These are phyloP conservation scores for Simplicillium aogashimaense DNA, from an alignment of 2,329 filamentous ascomycete genomes.

Conservation along the genomic window DNA sequence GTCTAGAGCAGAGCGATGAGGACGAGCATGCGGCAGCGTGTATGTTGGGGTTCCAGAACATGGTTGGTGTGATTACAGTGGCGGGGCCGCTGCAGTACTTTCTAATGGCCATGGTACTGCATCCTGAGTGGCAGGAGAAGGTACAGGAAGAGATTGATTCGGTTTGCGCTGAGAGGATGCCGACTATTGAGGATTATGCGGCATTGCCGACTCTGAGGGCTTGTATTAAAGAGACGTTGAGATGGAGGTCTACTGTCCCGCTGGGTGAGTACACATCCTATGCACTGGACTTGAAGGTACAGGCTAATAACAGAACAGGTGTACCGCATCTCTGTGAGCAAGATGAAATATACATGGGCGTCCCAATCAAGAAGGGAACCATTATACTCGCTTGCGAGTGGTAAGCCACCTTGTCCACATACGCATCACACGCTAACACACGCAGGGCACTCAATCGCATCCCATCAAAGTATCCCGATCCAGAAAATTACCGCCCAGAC, in stretches of 20 bases:
- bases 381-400: slow-evolving; percentile 41
- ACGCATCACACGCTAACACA: not conserved
- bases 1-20: slow-evolving; percentile 28
- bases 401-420: slow-evolving; percentile 16
- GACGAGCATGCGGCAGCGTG: slow-evolving; percentile 37
- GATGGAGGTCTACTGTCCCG: slow-evolving; percentile 47
- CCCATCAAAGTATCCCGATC: slow-evolving; percentile 48
- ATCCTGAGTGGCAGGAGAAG: slow-evolving; percentile 41
- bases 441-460: slow-evolving; percentile 41
- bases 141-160: slow-evolving; percentile 48
- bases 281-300: not conserved
- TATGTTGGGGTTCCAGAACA: slow-evolving; percentile 41
- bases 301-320: slow-evolving; percentile 13
- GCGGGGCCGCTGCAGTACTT: slow-evolving; percentile 40
- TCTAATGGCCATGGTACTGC: slow-evolving; percentile 40
- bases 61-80: slow-evolving; percentile 40
- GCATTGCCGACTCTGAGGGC: slow-evolving; percentile 42
- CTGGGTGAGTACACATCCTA: slow-evolving; percentile 27
- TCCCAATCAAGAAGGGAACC: slow-evolving; percentile 36
- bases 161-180: slow-evolving; percentile 43
- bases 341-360: slow-evolving; percentile 34
- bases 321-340: slow-evolving; percentile 39
- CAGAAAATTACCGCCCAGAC: slow-evolving; percentile 52
- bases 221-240: slow-evolving; percentile 47
- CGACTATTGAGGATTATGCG: slow-evolving; percentile 37